Conservation (phyloP, 768 basidiomycete genomes). For the Podaxis sp. region DNA sequence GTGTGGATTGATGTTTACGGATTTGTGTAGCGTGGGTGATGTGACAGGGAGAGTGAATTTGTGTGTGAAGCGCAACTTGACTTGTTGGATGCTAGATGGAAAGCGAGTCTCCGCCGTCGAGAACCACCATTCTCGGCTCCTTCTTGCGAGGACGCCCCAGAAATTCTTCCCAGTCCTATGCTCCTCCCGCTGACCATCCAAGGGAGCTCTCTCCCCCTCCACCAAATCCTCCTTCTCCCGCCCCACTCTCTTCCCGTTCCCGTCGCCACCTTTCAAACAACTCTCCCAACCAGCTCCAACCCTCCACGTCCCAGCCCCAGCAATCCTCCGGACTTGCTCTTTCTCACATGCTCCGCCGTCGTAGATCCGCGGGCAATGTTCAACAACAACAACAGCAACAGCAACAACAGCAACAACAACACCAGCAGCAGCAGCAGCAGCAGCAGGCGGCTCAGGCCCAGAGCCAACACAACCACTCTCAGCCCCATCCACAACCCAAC, state of each 20-base stretch:
- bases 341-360: conserved; percentile 53
- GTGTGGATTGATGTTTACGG: not conserved
- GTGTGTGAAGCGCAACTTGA: not conserved
- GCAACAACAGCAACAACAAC: conserved; percentile 23
- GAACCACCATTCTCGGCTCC: conserved; percentile 67
- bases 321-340: conserved; percentile 35
- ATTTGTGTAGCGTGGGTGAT: not conserved
- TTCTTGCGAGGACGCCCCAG: conserved; percentile 68
- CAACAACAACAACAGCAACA: conserved; percentile 21
- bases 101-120: conserved; percentile 37
- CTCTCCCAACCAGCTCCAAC: conserved; percentile 21
- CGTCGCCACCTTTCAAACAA: not conserved
- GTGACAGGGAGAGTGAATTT: not conserved
- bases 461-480: not conserved
- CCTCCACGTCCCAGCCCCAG: conserved; percentile 17
- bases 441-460: conserved; percentile 1
- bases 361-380: conserved; percentile 60
- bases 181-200: conserved; percentile 14
- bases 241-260: conserved; percentile 4
- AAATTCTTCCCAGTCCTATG: conserved; percentile 55
- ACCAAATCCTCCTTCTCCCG: conserved; percentile 31
- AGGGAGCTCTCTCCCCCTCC: conserved; percentile 43
- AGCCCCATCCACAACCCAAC: not conserved
- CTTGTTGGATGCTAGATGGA: conserved; percentile 18
- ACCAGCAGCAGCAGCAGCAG: conserved; percentile 12